Evolutionary conservation across 805 yeast species (phyloP).

Genomic region (Lipomyces oligophaga): DNA sequence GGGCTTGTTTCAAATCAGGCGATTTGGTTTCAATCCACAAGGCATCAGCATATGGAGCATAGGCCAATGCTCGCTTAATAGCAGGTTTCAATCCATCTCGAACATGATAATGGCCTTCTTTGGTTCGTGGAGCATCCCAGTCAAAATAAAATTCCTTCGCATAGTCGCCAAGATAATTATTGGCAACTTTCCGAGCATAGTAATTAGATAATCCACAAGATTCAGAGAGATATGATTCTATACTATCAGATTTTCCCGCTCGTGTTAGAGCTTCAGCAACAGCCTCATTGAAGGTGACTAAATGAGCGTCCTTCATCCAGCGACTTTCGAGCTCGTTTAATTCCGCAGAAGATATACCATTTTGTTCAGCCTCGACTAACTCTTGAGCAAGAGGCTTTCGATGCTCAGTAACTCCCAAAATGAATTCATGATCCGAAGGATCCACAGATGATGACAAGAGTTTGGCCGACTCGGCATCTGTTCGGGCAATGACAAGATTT

Average conservation of each 20-base stretch:
- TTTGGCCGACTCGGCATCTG: constrained; percentile 56
- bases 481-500: constrained; percentile 56
- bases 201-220: constrained; percentile 34
- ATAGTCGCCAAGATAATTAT: constrained; percentile 24
- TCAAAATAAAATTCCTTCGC: constrained; percentile 33
- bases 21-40: constrained; percentile 62
- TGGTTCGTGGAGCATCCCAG: constrained; percentile 44
- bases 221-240: constrained; percentile 33
- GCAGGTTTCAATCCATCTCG: constrained; percentile 52
- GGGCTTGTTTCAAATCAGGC: constrained; percentile 53
- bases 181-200: constrained; percentile 33
- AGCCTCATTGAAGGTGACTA: constrained; percentile 48
- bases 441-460: constrained; percentile 52
- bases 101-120: constrained; percentile 54
- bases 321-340: constrained; percentile 43
- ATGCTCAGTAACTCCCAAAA: constrained; percentile 45
- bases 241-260: not conserved
- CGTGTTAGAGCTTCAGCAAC: not conserved
- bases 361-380: constrained; percentile 43
- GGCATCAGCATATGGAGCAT: constrained; percentile 57
- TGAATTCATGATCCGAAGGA: constrained; percentile 54
- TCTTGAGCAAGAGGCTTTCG: constrained; percentile 46
- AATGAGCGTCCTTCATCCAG: constrained; percentile 46
- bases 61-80: constrained; percentile 50
- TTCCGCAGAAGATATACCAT: constrained; percentile 39